phyloP scores from a whole-genome alignment of 768 basidiomycete genomes.

The Steccherinum ochraceum region DNA sequence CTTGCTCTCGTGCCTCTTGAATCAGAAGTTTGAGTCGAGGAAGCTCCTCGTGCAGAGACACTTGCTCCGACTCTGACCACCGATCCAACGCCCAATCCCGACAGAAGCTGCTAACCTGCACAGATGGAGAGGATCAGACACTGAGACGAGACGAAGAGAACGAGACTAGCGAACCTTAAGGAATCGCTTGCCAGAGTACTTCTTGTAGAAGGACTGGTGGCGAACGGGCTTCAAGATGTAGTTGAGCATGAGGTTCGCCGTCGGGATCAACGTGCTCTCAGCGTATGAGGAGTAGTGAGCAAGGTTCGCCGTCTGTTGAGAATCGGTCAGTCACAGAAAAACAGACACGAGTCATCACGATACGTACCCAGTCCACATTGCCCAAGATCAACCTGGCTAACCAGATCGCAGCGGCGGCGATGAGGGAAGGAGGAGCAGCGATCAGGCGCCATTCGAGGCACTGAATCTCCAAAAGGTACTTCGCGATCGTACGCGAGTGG shows the following conservation, averaged over 20 bases:
- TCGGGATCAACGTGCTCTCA: constrained; percentile 72
- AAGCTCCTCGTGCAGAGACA: constrained; percentile 55
- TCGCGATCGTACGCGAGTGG: constrained; percentile 79
- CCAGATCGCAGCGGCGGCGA: constrained; percentile 86
- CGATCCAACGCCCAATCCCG: constrained; percentile 78
- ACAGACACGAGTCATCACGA: background rate
- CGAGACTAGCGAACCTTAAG: constrained; percentile 55
- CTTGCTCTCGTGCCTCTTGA: constrained; percentile 25
- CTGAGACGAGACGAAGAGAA: constrained; percentile 1
- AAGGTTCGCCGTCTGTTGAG: constrained; percentile 73
- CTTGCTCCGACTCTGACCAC: constrained; percentile 59
- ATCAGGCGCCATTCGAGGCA: constrained; percentile 79
- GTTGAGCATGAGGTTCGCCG: constrained; percentile 83
- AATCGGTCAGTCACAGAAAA: constrained; percentile 12
- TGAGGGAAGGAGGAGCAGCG: constrained; percentile 62
- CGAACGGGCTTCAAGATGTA: constrained; percentile 69
- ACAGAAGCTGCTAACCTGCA: constrained; percentile 75
- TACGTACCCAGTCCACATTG: constrained; percentile 76
- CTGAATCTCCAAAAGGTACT: constrained; percentile 86
- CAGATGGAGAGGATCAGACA: background rate
- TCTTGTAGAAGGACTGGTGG: constrained; percentile 79
- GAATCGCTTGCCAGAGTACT: constrained; percentile 81
- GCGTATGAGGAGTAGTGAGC: constrained; percentile 85
- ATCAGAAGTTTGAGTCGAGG: constrained; percentile 53
- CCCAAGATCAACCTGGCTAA: constrained; percentile 74